Base-by-base conservation (phyloP, 495 filamentous ascomycete species). In the Acidomyces sp. region DNA sequence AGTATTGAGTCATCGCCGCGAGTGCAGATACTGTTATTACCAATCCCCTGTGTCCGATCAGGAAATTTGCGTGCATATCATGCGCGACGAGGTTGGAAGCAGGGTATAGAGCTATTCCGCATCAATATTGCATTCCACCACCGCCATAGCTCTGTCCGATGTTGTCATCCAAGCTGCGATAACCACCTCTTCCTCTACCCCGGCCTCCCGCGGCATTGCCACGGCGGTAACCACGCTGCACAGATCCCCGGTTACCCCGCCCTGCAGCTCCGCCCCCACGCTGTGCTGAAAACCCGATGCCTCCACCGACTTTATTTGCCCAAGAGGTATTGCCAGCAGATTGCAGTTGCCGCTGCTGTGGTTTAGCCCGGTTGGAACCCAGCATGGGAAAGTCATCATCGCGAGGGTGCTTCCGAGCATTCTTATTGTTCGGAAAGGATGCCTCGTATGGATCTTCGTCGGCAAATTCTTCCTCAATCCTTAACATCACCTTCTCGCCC, bases 401-500 rank as follows among this genome's bases (percentile, higher is more conserved):
- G 27, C 62, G 60, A 0, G 55, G 54, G 51, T 70, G 69, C 48
- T 68, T 68, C 31, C 74, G 65, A 57, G 72, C 83, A 46, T 65
- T 58, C 30, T 57, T 62, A 49, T 66, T 75, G 55, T 72, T 70
- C 11, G 67, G 55, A 50, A 67, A 70, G 6, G 65, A 57, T 51
- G 60, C 74, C 44, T 82, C 72, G 50, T 69, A 74, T 40, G 70
- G 66, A 32, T 69, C 68, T 46, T 76, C 74, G 23, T 60, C 54
- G 0, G 60, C 49, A 39, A 70, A 22, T 61, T 88, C 78, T 40
- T 73, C 67, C 58, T 93, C 84, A 25, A 96, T 74, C 9, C 80
- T 71, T 31, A 96, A 62, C 33, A 88, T 62, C 13, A 79, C 71
- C 61, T 92, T 93, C 62, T 96, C 86, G 7, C 81, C 85, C 2